Evolutionary conservation across 805 yeast species (phyloP).

Genomic region (Metschnikowia continentalis): DNA sequence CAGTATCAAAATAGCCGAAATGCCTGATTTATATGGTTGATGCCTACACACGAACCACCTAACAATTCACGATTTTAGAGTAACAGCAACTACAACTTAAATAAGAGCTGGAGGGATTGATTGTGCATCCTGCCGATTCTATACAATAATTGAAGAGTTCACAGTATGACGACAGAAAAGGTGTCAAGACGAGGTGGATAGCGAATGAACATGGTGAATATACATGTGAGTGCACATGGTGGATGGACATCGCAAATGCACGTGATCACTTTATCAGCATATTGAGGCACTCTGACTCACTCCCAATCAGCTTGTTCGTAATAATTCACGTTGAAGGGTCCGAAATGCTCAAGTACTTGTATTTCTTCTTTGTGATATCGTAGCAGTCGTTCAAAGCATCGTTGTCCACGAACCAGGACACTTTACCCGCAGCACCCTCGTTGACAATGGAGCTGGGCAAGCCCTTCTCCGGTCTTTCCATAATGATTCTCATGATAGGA

Average conservation of each 20-base stretch:
- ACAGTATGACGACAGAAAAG: background rate
- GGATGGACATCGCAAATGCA: no score
- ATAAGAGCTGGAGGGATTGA: background rate
- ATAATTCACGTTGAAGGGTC: constrained; percentile 13
- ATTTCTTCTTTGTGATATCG: constrained; percentile 63
- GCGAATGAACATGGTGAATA: no score
- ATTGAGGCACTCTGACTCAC: background rate
- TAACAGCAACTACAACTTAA: background rate
- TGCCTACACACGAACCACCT: no score
- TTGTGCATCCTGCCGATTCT: background rate
- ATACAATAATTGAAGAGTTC: background rate
- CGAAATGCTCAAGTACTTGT: constrained; percentile 48
- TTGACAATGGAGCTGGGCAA: constrained; percentile 90
- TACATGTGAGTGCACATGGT: no score
- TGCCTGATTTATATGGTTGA: no score
- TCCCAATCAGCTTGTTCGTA: background rate
- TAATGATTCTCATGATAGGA: constrained; percentile 81
- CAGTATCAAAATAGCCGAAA: no score
- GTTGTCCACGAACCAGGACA: constrained; percentile 95
- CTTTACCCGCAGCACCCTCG: constrained; percentile 95
- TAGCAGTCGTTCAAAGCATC: constrained; percentile 82
- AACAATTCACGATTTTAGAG: no score
- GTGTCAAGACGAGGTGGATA: background rate
- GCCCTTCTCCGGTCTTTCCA: constrained; percentile 97
- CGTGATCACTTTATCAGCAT: no score